Evolutionary conservation across 2,329 filamentous ascomycete genomes (phyloP).

Genomic region (Cladophialophora bantiana): DNA sequence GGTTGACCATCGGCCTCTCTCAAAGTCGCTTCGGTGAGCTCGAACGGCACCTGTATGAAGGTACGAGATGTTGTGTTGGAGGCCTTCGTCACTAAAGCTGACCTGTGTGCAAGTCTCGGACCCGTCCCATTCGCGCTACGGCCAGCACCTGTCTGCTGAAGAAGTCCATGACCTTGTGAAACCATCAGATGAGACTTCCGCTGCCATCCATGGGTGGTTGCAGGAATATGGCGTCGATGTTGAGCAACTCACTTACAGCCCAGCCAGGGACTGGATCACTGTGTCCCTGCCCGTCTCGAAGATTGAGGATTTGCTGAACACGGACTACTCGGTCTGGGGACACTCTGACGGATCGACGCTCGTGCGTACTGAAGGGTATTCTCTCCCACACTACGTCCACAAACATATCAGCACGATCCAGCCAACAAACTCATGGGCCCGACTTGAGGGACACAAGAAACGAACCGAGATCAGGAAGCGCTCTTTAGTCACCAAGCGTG

Average conservation of each 20-base stretch:
- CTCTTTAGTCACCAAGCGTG: slow-evolving; percentile 14
- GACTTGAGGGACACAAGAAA: slow-evolving; percentile 25
- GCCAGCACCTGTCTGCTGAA: slow-evolving; percentile 37
- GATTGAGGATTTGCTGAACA: slow-evolving; percentile 34
- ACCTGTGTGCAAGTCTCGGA: slow-evolving; percentile 29
- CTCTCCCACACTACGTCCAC: slow-evolving; percentile 34
- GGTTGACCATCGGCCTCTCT: slow-evolving; percentile 66
- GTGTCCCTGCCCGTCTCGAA: slow-evolving; percentile 27
- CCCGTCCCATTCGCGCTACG: slow-evolving; percentile 32
- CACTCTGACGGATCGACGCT: slow-evolving; percentile 32
- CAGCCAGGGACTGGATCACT: slow-evolving; percentile 35
- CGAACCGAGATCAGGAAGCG: slow-evolving; percentile 28
- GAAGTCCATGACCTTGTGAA: slow-evolving; percentile 37
- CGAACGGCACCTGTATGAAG: slow-evolving; percentile 36
- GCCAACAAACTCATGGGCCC: slow-evolving; percentile 36
- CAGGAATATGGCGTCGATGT: slow-evolving; percentile 58
- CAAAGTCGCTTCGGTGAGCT: slow-evolving; percentile 42
- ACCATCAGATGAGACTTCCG: slow-evolving; percentile 32
- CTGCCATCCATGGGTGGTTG: slow-evolving; percentile 36
- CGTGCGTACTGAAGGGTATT: slow-evolving; percentile 36
- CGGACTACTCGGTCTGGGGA: slow-evolving; percentile 35
- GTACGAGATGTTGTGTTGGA: slow-evolving; percentile 5
- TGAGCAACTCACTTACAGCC: slow-evolving; percentile 43
- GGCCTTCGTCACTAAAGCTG: background rate
- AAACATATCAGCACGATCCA: slow-evolving; percentile 37